phyloP scores from a whole-genome alignment of 2,329 filamentous ascomycete species.

The Colletotrichum limetticola region DNA sequence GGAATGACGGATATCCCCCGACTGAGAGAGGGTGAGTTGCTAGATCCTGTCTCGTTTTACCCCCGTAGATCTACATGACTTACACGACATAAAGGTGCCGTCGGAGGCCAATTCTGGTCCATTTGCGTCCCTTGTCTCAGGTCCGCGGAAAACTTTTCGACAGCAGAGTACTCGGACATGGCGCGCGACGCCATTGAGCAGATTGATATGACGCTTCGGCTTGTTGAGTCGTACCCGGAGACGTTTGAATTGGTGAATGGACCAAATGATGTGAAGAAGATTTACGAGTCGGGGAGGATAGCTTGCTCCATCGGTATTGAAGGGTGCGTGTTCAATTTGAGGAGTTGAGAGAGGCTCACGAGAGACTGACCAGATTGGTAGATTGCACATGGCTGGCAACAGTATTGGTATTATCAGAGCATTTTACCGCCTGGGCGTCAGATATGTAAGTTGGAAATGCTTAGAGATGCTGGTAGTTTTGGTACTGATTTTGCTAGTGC shows the following conservation, averaged over 20 bases:
- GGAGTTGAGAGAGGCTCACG: neutral
- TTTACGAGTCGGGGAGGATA: slow-evolving; percentile 44
- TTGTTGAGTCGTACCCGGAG: slow-evolving; percentile 40
- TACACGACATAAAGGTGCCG: slow-evolving; percentile 15
- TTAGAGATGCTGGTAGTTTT: fast-evolving
- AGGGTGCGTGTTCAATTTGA: slow-evolving; percentile 25
- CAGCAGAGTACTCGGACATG: slow-evolving; percentile 37
- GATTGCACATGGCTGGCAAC: slow-evolving; percentile 45
- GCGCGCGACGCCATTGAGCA: slow-evolving; percentile 37
- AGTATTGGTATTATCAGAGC: slow-evolving; percentile 46
- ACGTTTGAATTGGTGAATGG: slow-evolving; percentile 39
- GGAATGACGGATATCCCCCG: slow-evolving; percentile 46
- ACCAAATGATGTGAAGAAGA: slow-evolving; percentile 41
- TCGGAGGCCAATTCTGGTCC: slow-evolving; percentile 46
- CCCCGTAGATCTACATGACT: neutral
- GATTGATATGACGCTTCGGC: slow-evolving; percentile 39
- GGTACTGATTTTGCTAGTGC: slow-evolving; percentile 10
- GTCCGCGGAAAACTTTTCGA: slow-evolving; percentile 41
- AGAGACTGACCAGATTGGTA: neutral
- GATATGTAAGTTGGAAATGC: slow-evolving; percentile 42
- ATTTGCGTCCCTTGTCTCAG: slow-evolving; percentile 41
- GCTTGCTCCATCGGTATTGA: slow-evolving; percentile 50
- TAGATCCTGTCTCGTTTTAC: too few species aligned
- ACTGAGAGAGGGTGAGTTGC: slow-evolving; percentile 34
- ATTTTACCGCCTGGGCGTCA: slow-evolving; percentile 45